Base-by-base conservation (phyloP, 2,329 filamentous ascomycete genomes). In the Fusarium paranaense region DNA sequence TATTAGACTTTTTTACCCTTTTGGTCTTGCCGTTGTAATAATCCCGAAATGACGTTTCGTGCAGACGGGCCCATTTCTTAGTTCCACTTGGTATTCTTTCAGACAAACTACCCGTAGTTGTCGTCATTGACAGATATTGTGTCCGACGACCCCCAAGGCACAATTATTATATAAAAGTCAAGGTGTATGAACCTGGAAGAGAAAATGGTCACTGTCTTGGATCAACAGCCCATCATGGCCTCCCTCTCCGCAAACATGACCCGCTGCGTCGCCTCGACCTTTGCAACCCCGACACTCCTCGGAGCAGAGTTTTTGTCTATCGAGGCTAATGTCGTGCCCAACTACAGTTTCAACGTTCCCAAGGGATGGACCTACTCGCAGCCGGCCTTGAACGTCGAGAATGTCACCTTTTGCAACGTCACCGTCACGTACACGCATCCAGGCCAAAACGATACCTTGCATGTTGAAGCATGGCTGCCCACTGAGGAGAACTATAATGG, bases 401-500 rank as follows among this genome's bases (percentile, higher is more conserved):
- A 61, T 3, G n/a, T 64, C 32, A 77, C 50, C 3, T 56, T 56
- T 33, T 56, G 50, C 11, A 56, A 56, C 30, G 50, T 56, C 11
- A 56, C 50, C 8, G 50, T 56, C 30, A 56, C 50, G 2, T 56
- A 56, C 11, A 56, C n/a, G 2, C 50, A 56, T 14, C 30, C 30
- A 35, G 50, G 50, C 30, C 50, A 56, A 4, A 56, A 56, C 27
- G 50, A 56, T 35, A 35, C 30, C 5, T 3, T 56, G 2, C 50
- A 33, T 20, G 50, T 35, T 32, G 50, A 56, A 33, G 50, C 30
- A 2, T 81, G 75, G 74, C 66, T 82, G 3, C 80, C 80, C 11
- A 52, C 54, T 1, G 60, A 60, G 3, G 60, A 52, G 3, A 64
- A 61, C 1, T 83, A 81, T 76, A 83, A 83, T 56, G 78, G 74